phyloP scores from a whole-genome alignment of 352 stramenopile genomes.

The Pythium sukuiense region DNA sequence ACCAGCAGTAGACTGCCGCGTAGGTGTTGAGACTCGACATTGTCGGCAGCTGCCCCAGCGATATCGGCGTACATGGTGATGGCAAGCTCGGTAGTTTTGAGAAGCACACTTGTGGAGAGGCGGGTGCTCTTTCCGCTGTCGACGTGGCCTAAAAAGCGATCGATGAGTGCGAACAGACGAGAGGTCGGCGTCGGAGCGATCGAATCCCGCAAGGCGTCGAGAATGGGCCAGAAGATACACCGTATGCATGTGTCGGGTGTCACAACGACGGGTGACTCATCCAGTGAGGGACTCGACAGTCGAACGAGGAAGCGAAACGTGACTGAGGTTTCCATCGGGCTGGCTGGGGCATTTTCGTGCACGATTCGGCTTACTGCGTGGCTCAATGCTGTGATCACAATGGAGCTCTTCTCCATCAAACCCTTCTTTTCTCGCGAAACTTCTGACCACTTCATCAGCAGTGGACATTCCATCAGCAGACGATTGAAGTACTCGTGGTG shows the following conservation, averaged over 20 bases:
- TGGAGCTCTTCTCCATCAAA: not conserved
- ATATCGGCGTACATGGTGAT: not conserved
- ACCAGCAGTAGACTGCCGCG: not conserved
- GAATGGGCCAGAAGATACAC: not conserved
- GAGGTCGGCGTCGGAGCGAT: not conserved
- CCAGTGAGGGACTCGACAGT: not conserved
- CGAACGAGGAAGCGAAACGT: slow-evolving; percentile 12
- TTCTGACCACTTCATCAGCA: slow-evolving; percentile 6
- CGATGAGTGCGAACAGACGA: not conserved
- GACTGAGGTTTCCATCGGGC: not conserved
- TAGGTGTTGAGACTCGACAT: not conserved
- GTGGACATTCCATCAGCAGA: slow-evolving; percentile 17
- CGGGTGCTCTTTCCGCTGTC: not conserved
- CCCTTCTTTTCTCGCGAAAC: not conserved
- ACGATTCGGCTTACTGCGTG: not conserved
- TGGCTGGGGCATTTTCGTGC: not conserved
- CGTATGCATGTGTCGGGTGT: not conserved
- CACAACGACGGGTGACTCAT: not conserved
- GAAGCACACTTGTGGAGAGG: not conserved
- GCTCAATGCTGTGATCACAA: not conserved
- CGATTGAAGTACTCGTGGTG: slow-evolving; percentile 11
- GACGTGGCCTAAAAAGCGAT: not conserved
- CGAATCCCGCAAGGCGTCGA: not conserved
- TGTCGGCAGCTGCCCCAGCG: not conserved
- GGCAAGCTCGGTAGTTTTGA: not conserved